Conservation (phyloP, 2,329 filamentous ascomycete species). For the Fusarium piperis region DNA sequence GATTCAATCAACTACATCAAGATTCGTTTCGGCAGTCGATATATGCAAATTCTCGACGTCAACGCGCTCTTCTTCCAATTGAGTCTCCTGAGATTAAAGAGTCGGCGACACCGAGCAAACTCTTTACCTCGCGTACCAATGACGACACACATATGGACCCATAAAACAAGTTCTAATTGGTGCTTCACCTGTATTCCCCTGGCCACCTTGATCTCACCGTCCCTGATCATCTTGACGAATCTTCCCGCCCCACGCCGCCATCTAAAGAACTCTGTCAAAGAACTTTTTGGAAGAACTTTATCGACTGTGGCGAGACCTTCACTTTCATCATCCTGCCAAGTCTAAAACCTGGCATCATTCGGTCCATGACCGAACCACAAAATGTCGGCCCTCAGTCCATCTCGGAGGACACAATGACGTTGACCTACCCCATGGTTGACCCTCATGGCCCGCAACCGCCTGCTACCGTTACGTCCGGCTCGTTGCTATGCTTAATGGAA, state of each 20-base stretch:
- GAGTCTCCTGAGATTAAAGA: neutral
- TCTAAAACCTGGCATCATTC: neutral
- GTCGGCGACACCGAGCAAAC: neutral
- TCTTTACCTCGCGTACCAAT: slow-evolving; percentile 1
- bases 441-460: neutral
- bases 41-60: neutral
- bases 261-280: neutral
- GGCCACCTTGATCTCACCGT: neutral
- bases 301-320: neutral
- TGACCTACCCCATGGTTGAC: neutral
- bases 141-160: neutral
- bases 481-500: neutral
- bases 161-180: neutral
- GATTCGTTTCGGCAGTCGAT: neutral
- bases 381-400: neutral
- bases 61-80: neutral
- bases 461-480: neutral
- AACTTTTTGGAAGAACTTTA: neutral
- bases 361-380: neutral
- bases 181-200: neutral
- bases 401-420: neutral
- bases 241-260: neutral
- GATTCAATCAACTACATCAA: neutral
- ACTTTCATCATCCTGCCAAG: neutral
- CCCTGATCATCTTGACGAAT: neutral